Evolutionary conservation across 78 protist genomes (phyloP), one percentile per base, ranked within the genome.

Genomic region (Neovahlkampfia damariscottae): DNA sequence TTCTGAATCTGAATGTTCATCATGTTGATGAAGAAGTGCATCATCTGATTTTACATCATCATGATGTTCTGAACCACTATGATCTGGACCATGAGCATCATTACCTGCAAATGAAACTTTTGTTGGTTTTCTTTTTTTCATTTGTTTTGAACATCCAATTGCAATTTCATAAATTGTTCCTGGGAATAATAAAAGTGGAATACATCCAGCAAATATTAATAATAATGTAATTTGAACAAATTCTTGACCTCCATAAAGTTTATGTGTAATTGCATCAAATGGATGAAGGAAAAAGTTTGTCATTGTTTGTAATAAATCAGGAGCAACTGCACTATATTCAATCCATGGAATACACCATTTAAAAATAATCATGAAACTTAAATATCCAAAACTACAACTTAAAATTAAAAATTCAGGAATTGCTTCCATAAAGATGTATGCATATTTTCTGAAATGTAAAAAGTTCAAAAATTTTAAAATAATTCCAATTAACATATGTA

Each of bases 391-490:
- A 80, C 96, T 87, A 41, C 87, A 75, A 83, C 38, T n/a, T 27
- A 98, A 66, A 92, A 98, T 94, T 31, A 93, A 36, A 37, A 95
- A 27, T 88, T 94, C 91, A 74, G 99, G 99, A 71, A 96, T 79
- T 82, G 93, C 95, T 67, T 84, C 86, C 71, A 78, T 62, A 76
- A 78, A 72, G 32, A 96, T 67, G 40, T 89, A 62, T 50, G 82
- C 19, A 9, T 0, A 8, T 70, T 77, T 67, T 29, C 38, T 38
- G 81, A 72, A 87, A 78, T 93, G 79, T 40, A 93, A 58, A 70
- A 79, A 72, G 84, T 98, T 96, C 74, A 84, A 41, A 19, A 84
- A 34, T 32, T 77, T 34, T 67, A 97, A 88, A 71, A 81, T 0
- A 35, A 97, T 72, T 30, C 99, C 99, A 30, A 93, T 35, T 38